Evolutionary conservation across 805 yeast species (phyloP), one percentile per base, ranked within the genome.

Genomic region (Nakazawaea sp.): DNA sequence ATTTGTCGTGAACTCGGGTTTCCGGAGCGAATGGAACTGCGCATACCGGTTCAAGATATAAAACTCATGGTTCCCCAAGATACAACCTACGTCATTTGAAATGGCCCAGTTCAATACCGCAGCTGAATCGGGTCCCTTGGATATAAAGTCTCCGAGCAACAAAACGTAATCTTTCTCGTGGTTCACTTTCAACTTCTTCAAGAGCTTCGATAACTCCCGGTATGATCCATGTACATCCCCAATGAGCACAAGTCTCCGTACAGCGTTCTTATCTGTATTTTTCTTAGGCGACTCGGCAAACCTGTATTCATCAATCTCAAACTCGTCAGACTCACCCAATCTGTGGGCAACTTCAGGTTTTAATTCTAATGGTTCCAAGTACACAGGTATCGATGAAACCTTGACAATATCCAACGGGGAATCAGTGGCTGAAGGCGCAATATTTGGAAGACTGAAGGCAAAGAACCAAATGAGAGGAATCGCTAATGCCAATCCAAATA

Each of bases 211-310:
- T 38, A 88, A 60, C 48, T 75, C 75, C 6, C 64, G 58, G 48
- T 66, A 75, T 47, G 79, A 78, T 2, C 96, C 97, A 59, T 89
- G 97, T 17, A 89, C 75, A 55, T 89, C 97, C 4, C 97, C 97
- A 18, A 89, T 66, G 32, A 87, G 52, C 4, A 90, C 66, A 12
- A 83, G 51, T 42, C 95, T 64, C 28, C 65, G 66, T 8, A 51
- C 57, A n/a, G 36, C 31, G 11, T 9, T 17, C 16, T 23, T 13
- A 24, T 46, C 27, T 8, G 30, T 24, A 16, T 32, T 30, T 26
- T 26, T 26, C 13, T 26, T 26, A 7, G 13, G 6, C 29, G 11
- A 12, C 13, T 8, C 16, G 25, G n/a, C n/a, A 35, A 36, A 41
- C 10, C 44, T 51, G 8, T 47, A 48, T 12, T 44, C 45, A 31